Evolutionary conservation across 768 basidiomycete species (phyloP).

Genomic region (Amanita thiersii): DNA sequence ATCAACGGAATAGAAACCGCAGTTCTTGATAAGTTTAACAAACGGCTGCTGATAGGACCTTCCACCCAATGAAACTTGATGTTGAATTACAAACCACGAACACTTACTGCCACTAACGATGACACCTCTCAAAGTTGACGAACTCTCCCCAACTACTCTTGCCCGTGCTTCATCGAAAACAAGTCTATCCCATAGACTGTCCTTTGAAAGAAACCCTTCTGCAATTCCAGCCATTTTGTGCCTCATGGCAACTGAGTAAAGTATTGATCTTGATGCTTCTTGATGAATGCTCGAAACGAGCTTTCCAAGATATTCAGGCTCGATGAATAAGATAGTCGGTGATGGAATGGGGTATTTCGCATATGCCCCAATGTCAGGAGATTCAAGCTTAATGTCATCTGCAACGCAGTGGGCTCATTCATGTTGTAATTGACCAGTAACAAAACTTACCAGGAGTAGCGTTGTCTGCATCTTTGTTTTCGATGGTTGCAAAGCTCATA

Average conservation of each 20-base stretch:
- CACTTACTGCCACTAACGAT: conserved; percentile 65
- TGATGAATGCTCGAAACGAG: conserved; percentile 46
- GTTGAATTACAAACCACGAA: neutral
- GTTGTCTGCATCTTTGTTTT: conserved; percentile 45
- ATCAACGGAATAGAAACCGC: conserved; percentile 74
- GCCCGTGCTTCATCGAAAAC: conserved; percentile 65
- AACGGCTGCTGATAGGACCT: neutral
- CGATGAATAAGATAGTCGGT: conserved; percentile 74
- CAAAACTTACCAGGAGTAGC: conserved; percentile 30
- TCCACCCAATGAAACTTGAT: neutral
- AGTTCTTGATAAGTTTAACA: conserved; percentile 36
- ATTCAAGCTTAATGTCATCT: conserved; percentile 18
- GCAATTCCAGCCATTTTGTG: conserved; percentile 66
- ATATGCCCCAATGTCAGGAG: conserved; percentile 40
- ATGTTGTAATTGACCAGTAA: neutral
- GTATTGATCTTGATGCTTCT: conserved; percentile 43
- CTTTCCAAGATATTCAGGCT: conserved; percentile 51
- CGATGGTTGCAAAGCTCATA: conserved; percentile 60
- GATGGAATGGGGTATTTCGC: conserved; percentile 52
- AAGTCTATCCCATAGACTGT: conserved; percentile 79
- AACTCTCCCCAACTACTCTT: conserved; percentile 49
- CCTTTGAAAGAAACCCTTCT: conserved; percentile 71
- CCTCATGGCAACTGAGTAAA: conserved; percentile 61
- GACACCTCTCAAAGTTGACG: conserved; percentile 55
- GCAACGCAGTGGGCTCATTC: neutral